Conservation (phyloP, 306 rosid species). For the Morella rubra region DNA sequence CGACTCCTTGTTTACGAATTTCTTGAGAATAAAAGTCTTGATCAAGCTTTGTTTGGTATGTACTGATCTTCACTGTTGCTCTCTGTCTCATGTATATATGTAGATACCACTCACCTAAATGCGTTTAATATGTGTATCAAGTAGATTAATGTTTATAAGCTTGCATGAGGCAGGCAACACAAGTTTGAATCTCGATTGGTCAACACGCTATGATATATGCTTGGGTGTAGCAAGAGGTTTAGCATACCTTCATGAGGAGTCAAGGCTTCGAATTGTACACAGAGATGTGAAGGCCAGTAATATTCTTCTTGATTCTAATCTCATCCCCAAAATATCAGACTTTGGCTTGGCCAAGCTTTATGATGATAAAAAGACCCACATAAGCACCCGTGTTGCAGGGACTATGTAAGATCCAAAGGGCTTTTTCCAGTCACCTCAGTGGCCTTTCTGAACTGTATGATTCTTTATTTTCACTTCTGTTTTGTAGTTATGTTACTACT, state of each 20-base stretch:
- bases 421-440: not conserved
- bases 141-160: not conserved
- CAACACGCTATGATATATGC: constrained; percentile 67
- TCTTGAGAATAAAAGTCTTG: constrained; percentile 81
- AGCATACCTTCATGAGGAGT: constrained; percentile 78
- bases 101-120: not conserved
- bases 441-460: not conserved
- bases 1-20: constrained; percentile 79
- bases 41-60: constrained; percentile 84
- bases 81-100: not conserved
- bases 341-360: constrained; percentile 82
- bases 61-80: not conserved
- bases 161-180: constrained; percentile 40
- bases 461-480: not conserved
- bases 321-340: constrained; percentile 73
- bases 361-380: constrained; percentile 73
- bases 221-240: constrained; percentile 76
- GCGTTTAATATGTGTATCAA: not conserved
- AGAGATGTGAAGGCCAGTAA: constrained; percentile 88
- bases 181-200: constrained; percentile 52
- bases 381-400: constrained; percentile 78
- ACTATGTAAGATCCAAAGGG: constrained; percentile 55
- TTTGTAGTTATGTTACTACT: constrained; percentile 9
- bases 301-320: constrained; percentile 62
- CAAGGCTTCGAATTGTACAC: constrained; percentile 67